Base-by-base conservation (phyloP, 306 rosid species). In the Acacia crassicarpa region DNA sequence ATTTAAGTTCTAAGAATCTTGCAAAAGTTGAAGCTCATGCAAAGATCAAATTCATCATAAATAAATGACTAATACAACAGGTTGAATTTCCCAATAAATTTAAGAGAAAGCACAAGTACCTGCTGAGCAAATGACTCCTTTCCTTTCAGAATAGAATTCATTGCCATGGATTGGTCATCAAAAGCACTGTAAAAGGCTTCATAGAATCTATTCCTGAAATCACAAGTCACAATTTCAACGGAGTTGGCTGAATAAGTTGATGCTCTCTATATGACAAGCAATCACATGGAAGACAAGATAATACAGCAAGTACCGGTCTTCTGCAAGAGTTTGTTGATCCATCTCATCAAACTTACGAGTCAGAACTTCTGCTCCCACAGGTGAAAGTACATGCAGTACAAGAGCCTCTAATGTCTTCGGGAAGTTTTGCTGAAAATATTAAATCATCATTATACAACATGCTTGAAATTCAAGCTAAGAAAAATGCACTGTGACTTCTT, bases 361-460 rank as follows among this genome's bases (percentile, higher is more conserved):
- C 83, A 94, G 97, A 72, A 94, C 94, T 87, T 96, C 99, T 23
- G 94, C 91, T 72, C 94, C 97, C 74, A 92, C 84, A 0, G 98
- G 99, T 72, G 98, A 89, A 84, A 94, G 97, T 73, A 87, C 91
- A 86, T 92, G 98, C 85, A 92, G 84, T 63, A 94, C 87, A 78
- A 96, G 86, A 89, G 94, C 97, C 93, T 96, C 99, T 80, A 94
- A 87, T 62, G 97, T 96, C 90, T 97, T 93, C 59, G 97, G 97
- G 84, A 96, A 91, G 88, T 80, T 89, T 71, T 84, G 81, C 97
- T 93, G 93, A 66, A 83, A 85, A 83, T 72, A 59, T 78, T 27
- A 83, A 78, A 72, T 58, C 25, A 69, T 69, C 54, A 69, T 5
- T 72, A 56, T 74, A 53, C 83, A 63, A 75, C 72, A 82, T 41